phyloP scores from a whole-genome alignment of 208 protist genomes.

The Trypanosoma cruzi region DNA sequence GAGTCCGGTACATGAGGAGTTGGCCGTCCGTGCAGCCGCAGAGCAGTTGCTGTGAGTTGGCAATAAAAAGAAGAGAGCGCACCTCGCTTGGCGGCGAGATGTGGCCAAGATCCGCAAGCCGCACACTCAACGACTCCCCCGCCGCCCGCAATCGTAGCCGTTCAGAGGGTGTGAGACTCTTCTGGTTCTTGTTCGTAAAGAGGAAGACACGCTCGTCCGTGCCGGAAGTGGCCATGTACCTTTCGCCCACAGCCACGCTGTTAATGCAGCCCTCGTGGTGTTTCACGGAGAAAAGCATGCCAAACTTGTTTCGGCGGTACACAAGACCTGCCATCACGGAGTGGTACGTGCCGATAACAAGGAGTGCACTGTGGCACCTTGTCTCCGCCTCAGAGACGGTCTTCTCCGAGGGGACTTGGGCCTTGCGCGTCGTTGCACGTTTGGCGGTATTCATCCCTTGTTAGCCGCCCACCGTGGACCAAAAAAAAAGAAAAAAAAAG shows the following conservation, averaged over 20 bases:
- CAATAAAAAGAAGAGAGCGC: conserved; percentile 41
- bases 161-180: conserved; percentile 28
- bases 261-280: conserved; percentile 66
- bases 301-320: conserved; percentile 50
- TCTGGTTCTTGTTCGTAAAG: conserved; percentile 71
- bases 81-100: conserved; percentile 58
- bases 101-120: conserved; percentile 69
- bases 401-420: not conserved
- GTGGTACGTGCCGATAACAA: conserved; percentile 80
- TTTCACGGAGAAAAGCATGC: conserved; percentile 76
- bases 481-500: conserved; percentile 11
- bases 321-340: conserved; percentile 72
- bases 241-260: conserved; percentile 35
- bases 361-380: conserved; percentile 44
- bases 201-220: conserved; percentile 77
- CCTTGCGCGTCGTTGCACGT: not conserved
- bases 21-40: conserved; percentile 64
- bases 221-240: conserved; percentile 65
- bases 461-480: not conserved
- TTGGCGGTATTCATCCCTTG: not conserved
- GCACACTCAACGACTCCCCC: conserved; percentile 42
- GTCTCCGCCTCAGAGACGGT: not conserved
- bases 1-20: conserved; percentile 64
- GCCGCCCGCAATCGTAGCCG: conserved; percentile 34
- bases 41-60: conserved; percentile 47